A percentile compares a stretch with the other conserved stretches of the same genome.
These are phyloP conservation scores for Aspergillus latus DNA, from an alignment of 2,329 filamentous ascomycete genomes.

Conservation along the genomic window DNA sequence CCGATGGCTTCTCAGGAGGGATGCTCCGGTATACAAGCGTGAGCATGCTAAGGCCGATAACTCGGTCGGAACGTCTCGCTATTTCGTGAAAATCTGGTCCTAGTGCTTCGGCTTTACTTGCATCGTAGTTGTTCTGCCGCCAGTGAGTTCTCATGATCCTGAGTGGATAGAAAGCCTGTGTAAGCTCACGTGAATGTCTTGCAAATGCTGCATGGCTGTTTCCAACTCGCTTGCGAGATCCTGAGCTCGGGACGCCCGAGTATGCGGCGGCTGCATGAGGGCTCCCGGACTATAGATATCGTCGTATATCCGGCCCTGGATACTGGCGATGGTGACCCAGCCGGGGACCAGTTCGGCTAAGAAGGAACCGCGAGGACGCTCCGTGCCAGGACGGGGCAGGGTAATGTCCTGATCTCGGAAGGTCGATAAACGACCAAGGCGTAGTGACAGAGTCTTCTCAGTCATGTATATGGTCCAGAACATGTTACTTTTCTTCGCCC, in stretches of 20 bases:
- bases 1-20: slow-evolving; percentile 8
- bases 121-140: background rate
- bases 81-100: slow-evolving; percentile 4
- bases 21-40: slow-evolving; percentile 17
- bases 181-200: slow-evolving; percentile 2
- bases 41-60: slow-evolving; percentile 9
- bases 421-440: background rate
- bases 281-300: slow-evolving; percentile 18
- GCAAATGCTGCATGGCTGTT: background rate
- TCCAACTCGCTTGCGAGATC: slow-evolving; percentile 13
- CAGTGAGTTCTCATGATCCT: background rate
- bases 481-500: background rate
- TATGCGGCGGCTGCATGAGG: slow-evolving; percentile 12
- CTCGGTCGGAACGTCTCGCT: slow-evolving; percentile 1
- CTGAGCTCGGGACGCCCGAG: slow-evolving; percentile 11
- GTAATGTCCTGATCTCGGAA: slow-evolving; percentile 9
- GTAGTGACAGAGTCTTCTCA: slow-evolving; percentile 7
- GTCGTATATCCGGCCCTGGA: slow-evolving; percentile 18
- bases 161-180: no score
- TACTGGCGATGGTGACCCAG: slow-evolving; percentile 16
- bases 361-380: background rate
- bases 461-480: slow-evolving; percentile 9
- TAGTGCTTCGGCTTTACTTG: slow-evolving; percentile 1
- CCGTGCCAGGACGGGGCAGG: background rate
- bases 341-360: background rate